Percentiles rank a stretch among this genome's conserved stretches.
Conservation (phyloP, 768 basidiomycete species). For the Tylopilus rubrobrunneus region DNA sequence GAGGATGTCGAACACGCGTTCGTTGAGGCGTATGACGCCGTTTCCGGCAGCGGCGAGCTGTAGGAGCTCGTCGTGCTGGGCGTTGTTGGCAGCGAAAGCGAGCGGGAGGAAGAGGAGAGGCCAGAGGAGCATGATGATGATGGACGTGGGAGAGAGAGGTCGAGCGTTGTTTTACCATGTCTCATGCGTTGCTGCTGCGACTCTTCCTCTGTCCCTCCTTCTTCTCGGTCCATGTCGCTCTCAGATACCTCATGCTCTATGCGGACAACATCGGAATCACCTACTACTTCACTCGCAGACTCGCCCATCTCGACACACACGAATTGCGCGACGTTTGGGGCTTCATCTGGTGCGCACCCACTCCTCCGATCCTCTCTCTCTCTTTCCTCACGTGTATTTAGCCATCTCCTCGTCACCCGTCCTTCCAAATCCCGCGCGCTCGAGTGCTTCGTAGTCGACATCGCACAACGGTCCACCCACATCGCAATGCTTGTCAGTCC, state of each 20-base stretch:
- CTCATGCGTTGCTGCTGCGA: slow-evolving; percentile 84
- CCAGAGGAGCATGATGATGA: slow-evolving; percentile 20
- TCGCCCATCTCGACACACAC: slow-evolving; percentile 59
- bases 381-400: slow-evolving; percentile 32
- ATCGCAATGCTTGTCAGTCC: slow-evolving; percentile 88
- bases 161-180: slow-evolving; percentile 23
- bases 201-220: slow-evolving; percentile 90
- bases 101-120: slow-evolving; percentile 31
- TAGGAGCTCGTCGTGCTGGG: slow-evolving; percentile 53
- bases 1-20: slow-evolving; percentile 72
- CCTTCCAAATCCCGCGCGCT: slow-evolving; percentile 90
- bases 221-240: slow-evolving; percentile 91
- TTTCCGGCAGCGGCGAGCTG: slow-evolving; percentile 66
- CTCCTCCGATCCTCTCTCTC: neutral
- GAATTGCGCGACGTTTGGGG: slow-evolving; percentile 87
- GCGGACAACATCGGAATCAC: slow-evolving; percentile 89
- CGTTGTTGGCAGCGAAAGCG: slow-evolving; percentile 26
- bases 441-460: slow-evolving; percentile 89
- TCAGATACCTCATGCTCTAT: slow-evolving; percentile 80
- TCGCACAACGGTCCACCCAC: slow-evolving; percentile 88
- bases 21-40: slow-evolving; percentile 80
- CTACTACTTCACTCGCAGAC: slow-evolving; percentile 79
- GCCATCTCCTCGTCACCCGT: slow-evolving; percentile 91
- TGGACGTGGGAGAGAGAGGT: slow-evolving; percentile 17
- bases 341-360: slow-evolving; percentile 66